Conservation (phyloP, 352 stramenopile species). For the Elongisporangium undulatum region DNA sequence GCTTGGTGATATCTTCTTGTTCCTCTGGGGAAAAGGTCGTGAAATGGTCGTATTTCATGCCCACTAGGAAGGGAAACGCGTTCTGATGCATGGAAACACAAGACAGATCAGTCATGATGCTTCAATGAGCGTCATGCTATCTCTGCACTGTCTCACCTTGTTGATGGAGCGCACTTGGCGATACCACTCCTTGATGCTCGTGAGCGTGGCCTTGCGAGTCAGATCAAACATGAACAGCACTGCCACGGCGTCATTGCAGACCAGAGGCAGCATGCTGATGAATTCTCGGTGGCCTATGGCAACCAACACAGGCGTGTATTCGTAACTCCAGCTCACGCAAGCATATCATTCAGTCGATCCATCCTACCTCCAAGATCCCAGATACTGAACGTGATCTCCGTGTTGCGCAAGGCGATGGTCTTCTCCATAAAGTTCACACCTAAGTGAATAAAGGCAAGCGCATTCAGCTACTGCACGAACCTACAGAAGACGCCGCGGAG, state of each 20-base stretch:
- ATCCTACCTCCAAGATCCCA: constrained; percentile 90
- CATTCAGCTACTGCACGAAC: not conserved
- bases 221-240: constrained; percentile 97
- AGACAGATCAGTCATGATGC: not conserved
- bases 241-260: constrained; percentile 93
- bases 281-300: constrained; percentile 86
- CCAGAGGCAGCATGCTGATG: constrained; percentile 92
- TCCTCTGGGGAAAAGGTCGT: constrained; percentile 88
- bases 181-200: constrained; percentile 93
- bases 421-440: constrained; percentile 97
- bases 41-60: constrained; percentile 95
- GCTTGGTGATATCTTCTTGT: constrained; percentile 92
- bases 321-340: not conserved
- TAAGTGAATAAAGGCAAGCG: constrained; percentile 12
- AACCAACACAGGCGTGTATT: not conserved
- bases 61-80: constrained; percentile 91
- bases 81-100: constrained; percentile 38
- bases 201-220: constrained; percentile 89
- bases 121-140: not conserved
- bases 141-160: constrained; percentile 42
- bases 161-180: constrained; percentile 88
- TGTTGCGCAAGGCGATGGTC: constrained; percentile 91
- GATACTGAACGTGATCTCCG: constrained; percentile 95
- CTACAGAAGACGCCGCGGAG: not conserved
- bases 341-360: not conserved